Percentiles rank a stretch among this genome's conserved stretches.
Evolutionary conservation across 75 land plant genomes (phyloP).

Genomic region (Larix kaempferi): DNA sequence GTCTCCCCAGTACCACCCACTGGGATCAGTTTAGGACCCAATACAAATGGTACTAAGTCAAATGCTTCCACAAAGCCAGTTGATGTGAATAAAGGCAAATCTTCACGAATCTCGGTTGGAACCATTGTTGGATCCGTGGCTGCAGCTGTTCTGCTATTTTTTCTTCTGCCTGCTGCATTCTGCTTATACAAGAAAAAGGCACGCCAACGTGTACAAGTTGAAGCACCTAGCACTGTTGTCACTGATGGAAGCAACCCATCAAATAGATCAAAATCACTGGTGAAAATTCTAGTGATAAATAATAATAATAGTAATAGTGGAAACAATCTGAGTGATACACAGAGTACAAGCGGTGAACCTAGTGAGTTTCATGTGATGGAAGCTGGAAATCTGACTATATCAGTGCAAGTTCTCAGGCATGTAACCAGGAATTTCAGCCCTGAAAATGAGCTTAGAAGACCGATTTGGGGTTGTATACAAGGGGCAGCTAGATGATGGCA

Average conservation of each 20-base stretch:
- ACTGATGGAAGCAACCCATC: too few species aligned
- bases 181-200: conserved; percentile 31
- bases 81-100: conserved; percentile 1
- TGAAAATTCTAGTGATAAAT: conserved; percentile 58
- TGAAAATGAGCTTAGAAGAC: conserved; percentile 88
- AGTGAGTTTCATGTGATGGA: conserved; percentile 65
- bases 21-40: conserved; percentile 1
- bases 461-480: conserved; percentile 97
- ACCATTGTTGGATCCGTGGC: conserved; percentile 36
- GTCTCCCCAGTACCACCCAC: conserved; percentile 1
- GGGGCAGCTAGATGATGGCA: conserved; percentile 90
- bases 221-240: too few species aligned
- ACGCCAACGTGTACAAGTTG: neutral
- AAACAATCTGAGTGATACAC: conserved; percentile 13
- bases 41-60: conserved; percentile 9
- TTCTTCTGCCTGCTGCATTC: conserved; percentile 13
- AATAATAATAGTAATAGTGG: conserved; percentile 20
- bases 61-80: neutral
- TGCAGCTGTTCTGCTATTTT: conserved; percentile 18
- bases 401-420: conserved; percentile 73
- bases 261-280: too few species aligned
- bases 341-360: conserved; percentile 33
- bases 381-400: conserved; percentile 79
- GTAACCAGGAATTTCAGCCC: conserved; percentile 77
- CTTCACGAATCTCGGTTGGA: conserved; percentile 14